Conservation (phyloP, 2,329 filamentous ascomycete genomes). For the Fusarium camptoceras region DNA sequence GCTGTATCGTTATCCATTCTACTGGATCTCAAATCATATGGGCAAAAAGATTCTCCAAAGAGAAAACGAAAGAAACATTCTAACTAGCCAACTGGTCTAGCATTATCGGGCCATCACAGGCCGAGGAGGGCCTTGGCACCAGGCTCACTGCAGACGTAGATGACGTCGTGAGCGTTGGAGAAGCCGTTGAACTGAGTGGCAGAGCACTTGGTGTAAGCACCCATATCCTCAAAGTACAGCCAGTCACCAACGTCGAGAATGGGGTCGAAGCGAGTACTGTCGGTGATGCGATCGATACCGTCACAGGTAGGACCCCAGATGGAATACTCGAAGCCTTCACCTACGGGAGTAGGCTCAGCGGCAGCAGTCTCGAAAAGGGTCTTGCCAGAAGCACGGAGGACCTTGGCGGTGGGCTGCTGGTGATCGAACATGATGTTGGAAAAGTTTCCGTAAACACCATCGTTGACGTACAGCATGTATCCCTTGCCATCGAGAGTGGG, state of each 20-base stretch:
- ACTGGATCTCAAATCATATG: constrained; percentile 14
- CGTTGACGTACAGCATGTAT: constrained; percentile 98
- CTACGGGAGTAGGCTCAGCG: constrained; percentile 59
- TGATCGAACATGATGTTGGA: constrained; percentile 99
- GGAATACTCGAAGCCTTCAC: constrained; percentile 81
- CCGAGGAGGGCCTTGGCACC: constrained; percentile 80
- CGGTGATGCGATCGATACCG: constrained; percentile 93
- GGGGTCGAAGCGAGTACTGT: constrained; percentile 80
- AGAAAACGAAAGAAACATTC: constrained; percentile 37
- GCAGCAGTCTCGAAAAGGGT: constrained; percentile 68
- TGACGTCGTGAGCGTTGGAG: constrained; percentile 88
- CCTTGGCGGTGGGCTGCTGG: constrained; percentile 87
- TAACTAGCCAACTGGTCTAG: not conserved
- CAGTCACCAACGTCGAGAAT: constrained; percentile 93
- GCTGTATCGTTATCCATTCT: not conserved
- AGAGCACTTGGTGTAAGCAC: constrained; percentile 97
- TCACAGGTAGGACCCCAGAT: constrained; percentile 99
- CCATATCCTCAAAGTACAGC: constrained; percentile 99
- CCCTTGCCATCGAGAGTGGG: constrained; percentile 73
- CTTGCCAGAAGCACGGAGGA: constrained; percentile 73
- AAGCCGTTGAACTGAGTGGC: constrained; percentile 99
- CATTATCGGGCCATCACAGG: constrained; percentile 23
- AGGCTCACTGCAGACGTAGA: constrained; percentile 95
- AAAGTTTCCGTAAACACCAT: constrained; percentile 98
- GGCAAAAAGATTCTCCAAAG: constrained; percentile 28